These are phyloP conservation scores for Colletotrichum tamarilloi DNA, from an alignment of 2,329 filamentous ascomycete species.

Conservation along the genomic window DNA sequence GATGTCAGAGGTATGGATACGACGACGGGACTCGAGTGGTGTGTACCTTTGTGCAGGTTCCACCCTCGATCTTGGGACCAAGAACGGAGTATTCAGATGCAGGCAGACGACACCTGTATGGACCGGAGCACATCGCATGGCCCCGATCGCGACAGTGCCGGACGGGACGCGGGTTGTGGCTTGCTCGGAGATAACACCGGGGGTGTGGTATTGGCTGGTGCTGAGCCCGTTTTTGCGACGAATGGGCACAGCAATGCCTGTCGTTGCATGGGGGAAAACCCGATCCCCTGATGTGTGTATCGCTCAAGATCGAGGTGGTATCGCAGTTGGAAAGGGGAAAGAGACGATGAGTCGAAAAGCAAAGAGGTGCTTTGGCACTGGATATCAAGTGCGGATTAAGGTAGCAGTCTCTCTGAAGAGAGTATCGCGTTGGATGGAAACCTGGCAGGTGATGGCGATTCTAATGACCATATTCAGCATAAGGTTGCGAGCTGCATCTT, in stretches of 20 bases:
- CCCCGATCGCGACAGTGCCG: conserved; percentile 24
- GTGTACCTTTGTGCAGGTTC: neutral
- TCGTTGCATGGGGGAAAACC: conserved; percentile 7
- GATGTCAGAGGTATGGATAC: neutral
- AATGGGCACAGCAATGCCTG: neutral
- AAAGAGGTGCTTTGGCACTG: neutral
- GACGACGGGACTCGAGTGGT: neutral
- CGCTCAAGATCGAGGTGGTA: conserved; percentile 22
- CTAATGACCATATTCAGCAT: neutral
- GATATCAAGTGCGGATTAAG: neutral
- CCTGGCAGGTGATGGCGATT: conserved; percentile 1
- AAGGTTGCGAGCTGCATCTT: conserved; percentile 19
- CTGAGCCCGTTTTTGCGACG: conserved; percentile 2
- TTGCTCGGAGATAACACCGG: conserved; percentile 21
- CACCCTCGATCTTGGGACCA: conserved; percentile 8
- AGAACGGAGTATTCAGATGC: neutral
- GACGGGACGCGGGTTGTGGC: neutral
- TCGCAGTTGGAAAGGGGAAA: conserved; percentile 19
- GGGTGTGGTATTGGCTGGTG: neutral
- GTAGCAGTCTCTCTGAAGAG: neutral
- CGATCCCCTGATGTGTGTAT: conserved; percentile 9
- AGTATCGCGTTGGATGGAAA: neutral
- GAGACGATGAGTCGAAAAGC: conserved; percentile 29
- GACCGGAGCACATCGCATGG: conserved; percentile 5
- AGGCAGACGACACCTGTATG: conserved; percentile 1